phyloP scores from a whole-genome alignment of 768 basidiomycete species.

The Suillus spraguei region DNA sequence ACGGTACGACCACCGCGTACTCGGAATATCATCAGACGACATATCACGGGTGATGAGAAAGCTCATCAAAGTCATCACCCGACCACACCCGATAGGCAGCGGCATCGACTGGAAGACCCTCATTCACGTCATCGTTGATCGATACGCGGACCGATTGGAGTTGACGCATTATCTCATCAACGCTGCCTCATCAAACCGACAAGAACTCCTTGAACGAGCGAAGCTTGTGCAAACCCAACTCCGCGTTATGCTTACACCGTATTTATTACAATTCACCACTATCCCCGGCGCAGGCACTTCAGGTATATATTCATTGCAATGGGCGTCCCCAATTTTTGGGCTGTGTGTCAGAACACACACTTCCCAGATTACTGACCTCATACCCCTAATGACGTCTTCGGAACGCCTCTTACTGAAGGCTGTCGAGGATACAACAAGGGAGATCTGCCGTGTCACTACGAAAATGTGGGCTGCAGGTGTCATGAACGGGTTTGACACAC shows the following conservation, averaged over 20 bases:
- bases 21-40: constrained; percentile 20
- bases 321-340: constrained; percentile 35
- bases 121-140: constrained; percentile 39
- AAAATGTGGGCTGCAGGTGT: constrained; percentile 49
- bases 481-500: constrained; percentile 20
- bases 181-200: constrained; percentile 14
- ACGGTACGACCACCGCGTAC: constrained; percentile 24
- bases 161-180: constrained; percentile 40
- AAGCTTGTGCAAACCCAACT: constrained; percentile 21
- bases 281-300: constrained; percentile 7
- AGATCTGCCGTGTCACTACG: constrained; percentile 49
- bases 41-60: constrained; percentile 10
- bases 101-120: constrained; percentile 47
- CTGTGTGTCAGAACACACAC: constrained; percentile 35
- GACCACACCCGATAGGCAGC: constrained; percentile 21
- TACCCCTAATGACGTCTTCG: constrained; percentile 27
- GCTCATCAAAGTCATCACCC: constrained; percentile 11
- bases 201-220: constrained; percentile 13
- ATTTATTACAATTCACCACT: constrained; percentile 14
- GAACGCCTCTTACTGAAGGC: constrained; percentile 31
- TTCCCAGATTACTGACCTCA: constrained; percentile 11
- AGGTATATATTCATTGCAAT: constrained; percentile 15
- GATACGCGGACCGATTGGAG: constrained; percentile 46
- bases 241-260: constrained; percentile 19
- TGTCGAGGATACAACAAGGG: constrained; percentile 38